phyloP scores from a whole-genome alignment of 257 asterid species.

The Catharanthus roseus region DNA sequence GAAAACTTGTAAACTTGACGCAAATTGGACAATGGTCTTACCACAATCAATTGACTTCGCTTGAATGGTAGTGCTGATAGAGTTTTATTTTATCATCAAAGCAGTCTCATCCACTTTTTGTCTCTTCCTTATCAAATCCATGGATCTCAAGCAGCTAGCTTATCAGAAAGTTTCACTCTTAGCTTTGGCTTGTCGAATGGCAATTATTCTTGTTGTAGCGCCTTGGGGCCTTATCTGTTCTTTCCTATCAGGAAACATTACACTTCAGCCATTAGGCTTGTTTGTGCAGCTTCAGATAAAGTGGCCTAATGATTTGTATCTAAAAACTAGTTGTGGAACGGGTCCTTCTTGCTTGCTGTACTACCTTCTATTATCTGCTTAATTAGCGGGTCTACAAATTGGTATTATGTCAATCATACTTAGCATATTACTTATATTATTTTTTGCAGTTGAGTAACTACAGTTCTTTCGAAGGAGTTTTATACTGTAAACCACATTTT shows the following conservation, averaged over 20 bases:
- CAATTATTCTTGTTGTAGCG: background rate
- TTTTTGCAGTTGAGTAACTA: constrained; percentile 66
- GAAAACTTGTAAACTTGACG: background rate
- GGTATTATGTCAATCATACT: no score
- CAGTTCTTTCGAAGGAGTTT: constrained; percentile 70
- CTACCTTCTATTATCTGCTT: no score
- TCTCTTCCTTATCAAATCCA: background rate
- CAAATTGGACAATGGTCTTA: background rate
- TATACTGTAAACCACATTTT: constrained; percentile 78
- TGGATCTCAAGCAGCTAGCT: background rate
- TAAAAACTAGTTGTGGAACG: background rate
- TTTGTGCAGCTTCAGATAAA: background rate
- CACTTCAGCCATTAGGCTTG: background rate
- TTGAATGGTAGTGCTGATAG: background rate
- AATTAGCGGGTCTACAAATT: background rate
- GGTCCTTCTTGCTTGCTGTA: background rate
- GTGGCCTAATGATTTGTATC: background rate
- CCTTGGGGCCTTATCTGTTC: background rate
- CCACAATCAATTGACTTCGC: background rate
- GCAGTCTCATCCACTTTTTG: background rate
- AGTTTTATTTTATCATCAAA: background rate
- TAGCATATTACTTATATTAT: no score
- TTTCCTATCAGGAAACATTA: background rate
- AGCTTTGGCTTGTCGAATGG: background rate
- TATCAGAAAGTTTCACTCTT: background rate